These are phyloP conservation scores for Xylaria flabelliformis DNA, from an alignment of 495 filamentous ascomycete species.

Conservation along the genomic window DNA sequence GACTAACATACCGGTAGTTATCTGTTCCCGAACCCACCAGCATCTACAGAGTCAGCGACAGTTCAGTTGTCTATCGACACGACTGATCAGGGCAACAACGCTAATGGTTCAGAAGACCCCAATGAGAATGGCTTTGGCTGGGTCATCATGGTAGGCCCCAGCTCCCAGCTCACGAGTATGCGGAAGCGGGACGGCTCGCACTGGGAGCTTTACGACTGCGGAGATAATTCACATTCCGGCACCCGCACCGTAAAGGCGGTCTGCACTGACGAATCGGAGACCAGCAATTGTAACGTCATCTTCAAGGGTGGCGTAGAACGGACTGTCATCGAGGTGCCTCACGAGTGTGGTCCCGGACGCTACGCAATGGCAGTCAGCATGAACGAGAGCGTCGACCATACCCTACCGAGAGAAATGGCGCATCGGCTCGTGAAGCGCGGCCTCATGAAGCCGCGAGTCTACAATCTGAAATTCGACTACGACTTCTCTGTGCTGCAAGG, in stretches of 20 bases:
- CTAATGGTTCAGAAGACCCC: neutral
- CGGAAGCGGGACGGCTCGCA: neutral
- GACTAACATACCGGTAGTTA: too few species aligned
- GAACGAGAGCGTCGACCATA: neutral
- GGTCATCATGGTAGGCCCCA: neutral
- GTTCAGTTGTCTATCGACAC: neutral
- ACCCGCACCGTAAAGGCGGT: neutral
- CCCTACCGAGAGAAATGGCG: neutral
- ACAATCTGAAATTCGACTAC: constrained; percentile 35
- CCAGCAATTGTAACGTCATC: constrained; percentile 4
- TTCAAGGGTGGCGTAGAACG: neutral
- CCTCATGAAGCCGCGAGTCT: constrained; percentile 22
- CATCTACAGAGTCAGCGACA: too few species aligned
- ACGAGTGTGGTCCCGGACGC: constrained; percentile 41
- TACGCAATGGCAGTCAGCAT: constrained; percentile 48
- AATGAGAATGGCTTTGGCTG: neutral
- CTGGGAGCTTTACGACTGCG: neutral
- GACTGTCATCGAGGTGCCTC: constrained; percentile 47
- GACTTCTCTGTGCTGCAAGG: constrained; percentile 24
- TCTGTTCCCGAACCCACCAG: too few species aligned
- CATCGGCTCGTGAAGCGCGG: neutral
- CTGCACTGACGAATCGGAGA: constrained; percentile 8
- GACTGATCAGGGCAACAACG: neutral
- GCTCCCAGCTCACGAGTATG: neutral
- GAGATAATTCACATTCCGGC: neutral